Base-by-base conservation (phyloP, 164 flowering plant species). In the Vitis amurensis region DNA sequence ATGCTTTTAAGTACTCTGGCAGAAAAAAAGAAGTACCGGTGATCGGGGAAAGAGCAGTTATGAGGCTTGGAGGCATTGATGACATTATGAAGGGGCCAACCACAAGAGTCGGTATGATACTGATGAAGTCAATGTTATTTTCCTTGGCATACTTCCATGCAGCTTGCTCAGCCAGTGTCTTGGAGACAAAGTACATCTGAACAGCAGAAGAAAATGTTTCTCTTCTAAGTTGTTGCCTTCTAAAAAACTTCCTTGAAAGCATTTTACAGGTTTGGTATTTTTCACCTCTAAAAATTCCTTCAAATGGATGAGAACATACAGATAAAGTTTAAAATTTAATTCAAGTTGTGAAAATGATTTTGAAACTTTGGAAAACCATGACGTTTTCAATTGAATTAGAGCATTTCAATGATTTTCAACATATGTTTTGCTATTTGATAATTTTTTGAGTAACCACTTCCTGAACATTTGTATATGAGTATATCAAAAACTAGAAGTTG, bases 181-280 rank as follows among this genome's bases (percentile, higher is more conserved):
- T 89, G 8, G 93, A 85, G 47, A 83, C 88, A 47, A 89, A 87
- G 62, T 89, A 89, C 89, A 87, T 87, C 93, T 88, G 77, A 23
- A 52, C 29, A 8, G 15, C 31, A 37, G 19, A 49, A 23, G 27
- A 23, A 23, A 23, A 23, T 23, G 27, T 23, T 23, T 23, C 27
- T 23, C 2, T 23, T 23, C 27, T 23, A 23, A 23, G 2, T 23
- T 23, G 27, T 23, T 1, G 27, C 0, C 27, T 23, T 23, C 27
- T 23, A 23, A 23, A 23, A 23, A 23, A 23, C 27, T 23, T 23
- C 27, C 27, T 23, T 23, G 27, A 23, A 23, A 23, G 27, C 27
- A 23, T 23, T 23, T 23, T 23, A 23, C 27, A 23, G 27, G 27
- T 23, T 23, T 23, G 27, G 27, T 23, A 23, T 23, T 23, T 23